phyloP scores from a whole-genome alignment of 768 basidiomycete genomes.

The Suillus clintonianus region DNA sequence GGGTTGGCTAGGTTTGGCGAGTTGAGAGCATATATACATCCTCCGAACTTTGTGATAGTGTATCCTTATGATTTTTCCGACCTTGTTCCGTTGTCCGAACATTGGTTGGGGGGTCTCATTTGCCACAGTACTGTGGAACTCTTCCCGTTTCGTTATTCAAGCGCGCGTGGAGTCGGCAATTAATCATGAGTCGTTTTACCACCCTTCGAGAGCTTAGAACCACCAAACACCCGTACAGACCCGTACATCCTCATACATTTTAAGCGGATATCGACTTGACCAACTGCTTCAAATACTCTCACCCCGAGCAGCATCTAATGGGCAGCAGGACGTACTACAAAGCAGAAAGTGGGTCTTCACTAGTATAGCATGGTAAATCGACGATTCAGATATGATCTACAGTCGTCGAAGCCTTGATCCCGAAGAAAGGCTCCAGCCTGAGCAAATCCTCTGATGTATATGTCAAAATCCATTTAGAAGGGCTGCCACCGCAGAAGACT shows the following conservation, averaged over 20 bases:
- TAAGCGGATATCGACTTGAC: neutral
- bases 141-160: neutral
- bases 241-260: neutral
- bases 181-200: too few relatives aligned
- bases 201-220: neutral
- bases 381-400: neutral
- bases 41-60: neutral
- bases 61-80: neutral
- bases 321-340: neutral
- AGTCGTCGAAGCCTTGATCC: slow-evolving; percentile 1
- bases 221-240: neutral
- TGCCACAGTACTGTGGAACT: neutral
- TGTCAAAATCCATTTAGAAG: neutral
- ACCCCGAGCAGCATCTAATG: neutral
- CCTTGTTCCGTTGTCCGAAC: neutral
- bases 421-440: neutral
- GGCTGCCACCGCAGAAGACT: neutral
- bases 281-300: neutral
- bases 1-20: neutral
- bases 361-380: neutral
- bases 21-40: neutral
- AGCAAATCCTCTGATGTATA: neutral
- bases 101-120: neutral
- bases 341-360: neutral
- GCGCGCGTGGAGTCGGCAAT: neutral